A percentile compares a stretch with the other conserved stretches of the same genome.
These are phyloP conservation scores for Petasospora rhodanensis DNA, from an alignment of 1,139 yeast genomes.

Conservation along the genomic window DNA sequence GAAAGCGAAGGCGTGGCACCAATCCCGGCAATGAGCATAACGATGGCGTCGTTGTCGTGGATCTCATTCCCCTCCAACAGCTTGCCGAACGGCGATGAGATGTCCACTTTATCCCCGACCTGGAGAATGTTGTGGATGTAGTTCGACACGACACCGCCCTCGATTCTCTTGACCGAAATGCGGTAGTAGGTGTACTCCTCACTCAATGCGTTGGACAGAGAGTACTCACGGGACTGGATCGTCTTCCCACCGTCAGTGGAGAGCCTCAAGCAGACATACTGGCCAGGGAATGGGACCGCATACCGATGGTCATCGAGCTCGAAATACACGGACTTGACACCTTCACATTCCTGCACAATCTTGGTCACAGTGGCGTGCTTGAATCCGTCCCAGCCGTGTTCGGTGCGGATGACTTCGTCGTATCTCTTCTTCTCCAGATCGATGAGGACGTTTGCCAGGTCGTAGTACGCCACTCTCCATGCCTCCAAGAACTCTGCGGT, in stretches of 20 bases:
- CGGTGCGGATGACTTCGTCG: conserved; percentile 27
- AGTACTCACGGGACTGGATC: conserved; percentile 45
- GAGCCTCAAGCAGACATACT: conserved; percentile 54
- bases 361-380: conserved; percentile 44
- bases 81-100: conserved; percentile 61
- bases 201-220: conserved; percentile 36
- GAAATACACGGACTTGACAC: conserved; percentile 50
- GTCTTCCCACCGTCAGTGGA: conserved; percentile 32
- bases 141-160: conserved; percentile 51
- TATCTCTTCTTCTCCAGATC: conserved; percentile 49
- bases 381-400: conserved; percentile 51
- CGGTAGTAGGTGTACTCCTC: conserved; percentile 35
- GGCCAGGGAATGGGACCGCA: conserved; percentile 48
- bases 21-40: conserved; percentile 58
- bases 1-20: conserved; percentile 55
- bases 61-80: conserved; percentile 29
- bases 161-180: conserved; percentile 49
- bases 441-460: conserved; percentile 58
- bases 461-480: conserved; percentile 65
- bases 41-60: conserved; percentile 32
- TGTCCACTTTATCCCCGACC: conserved; percentile 45
- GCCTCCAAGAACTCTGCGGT: conserved; percentile 54
- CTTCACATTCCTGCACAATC: conserved; percentile 40
- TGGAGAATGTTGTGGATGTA: conserved; percentile 45
- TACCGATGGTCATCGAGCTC: conserved; percentile 39